phyloP scores from a whole-genome alignment of 805 yeast species.

The Tetrapisispora fleetii region DNA sequence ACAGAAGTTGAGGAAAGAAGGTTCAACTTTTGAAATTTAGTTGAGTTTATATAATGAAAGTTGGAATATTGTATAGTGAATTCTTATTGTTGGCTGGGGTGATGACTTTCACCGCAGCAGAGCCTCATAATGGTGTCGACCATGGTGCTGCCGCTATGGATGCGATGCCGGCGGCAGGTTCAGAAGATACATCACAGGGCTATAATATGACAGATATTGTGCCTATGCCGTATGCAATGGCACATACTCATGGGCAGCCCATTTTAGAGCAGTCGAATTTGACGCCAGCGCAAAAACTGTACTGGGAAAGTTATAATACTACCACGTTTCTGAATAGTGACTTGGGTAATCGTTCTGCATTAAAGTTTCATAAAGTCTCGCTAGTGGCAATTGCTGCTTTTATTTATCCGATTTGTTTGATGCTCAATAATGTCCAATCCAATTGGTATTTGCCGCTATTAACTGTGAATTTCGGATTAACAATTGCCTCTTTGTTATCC shows the following conservation, averaged over 20 bases:
- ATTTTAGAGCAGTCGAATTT: slow-evolving; percentile 51
- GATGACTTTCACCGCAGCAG: not conserved
- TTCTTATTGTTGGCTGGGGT: not conserved
- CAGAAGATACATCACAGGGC: not conserved
- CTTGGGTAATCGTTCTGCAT: slow-evolving; percentile 37
- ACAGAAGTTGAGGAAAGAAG: too few species aligned
- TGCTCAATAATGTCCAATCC: slow-evolving; percentile 50
- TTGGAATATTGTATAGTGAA: too few species aligned
- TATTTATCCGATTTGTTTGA: slow-evolving; percentile 58
- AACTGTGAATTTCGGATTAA: slow-evolving; percentile 38
- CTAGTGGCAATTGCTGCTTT: slow-evolving; percentile 38
- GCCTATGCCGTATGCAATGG: slow-evolving; percentile 40
- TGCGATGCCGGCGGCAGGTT: not conserved
- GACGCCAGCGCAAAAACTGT: slow-evolving; percentile 59
- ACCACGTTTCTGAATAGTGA: slow-evolving; percentile 59
- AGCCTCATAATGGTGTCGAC: slow-evolving; percentile 1
- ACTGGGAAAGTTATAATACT: slow-evolving; percentile 73
- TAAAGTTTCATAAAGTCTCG: slow-evolving; percentile 45
- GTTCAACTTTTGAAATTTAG: too few species aligned
- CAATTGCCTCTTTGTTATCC: slow-evolving; percentile 42
- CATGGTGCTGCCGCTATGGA: not conserved
- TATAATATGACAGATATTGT: slow-evolving; percentile 7
- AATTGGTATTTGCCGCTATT: slow-evolving; percentile 50
- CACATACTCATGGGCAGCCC: slow-evolving; percentile 59
- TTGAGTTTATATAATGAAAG: not conserved